phyloP scores from a whole-genome alignment of 129 eudicot species.

The Flaveria robusta region DNA sequence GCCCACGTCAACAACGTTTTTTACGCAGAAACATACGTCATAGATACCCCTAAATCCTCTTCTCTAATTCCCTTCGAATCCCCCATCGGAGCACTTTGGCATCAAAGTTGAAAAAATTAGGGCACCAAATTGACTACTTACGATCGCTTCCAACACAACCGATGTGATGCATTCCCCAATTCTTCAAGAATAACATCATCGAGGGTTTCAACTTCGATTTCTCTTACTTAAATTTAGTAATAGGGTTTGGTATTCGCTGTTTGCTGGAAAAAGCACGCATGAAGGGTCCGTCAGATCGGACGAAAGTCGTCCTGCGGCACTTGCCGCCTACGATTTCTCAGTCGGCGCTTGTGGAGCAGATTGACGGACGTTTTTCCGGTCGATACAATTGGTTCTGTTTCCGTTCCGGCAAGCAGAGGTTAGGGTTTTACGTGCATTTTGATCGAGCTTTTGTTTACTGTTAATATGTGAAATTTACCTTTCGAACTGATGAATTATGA shows the following conservation, averaged over 20 bases:
- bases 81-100: no score
- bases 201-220: neutral
- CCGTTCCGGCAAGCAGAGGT: constrained; percentile 68
- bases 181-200: neutral
- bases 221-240: neutral
- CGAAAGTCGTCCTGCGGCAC: constrained; percentile 86
- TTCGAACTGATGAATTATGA: neutral
- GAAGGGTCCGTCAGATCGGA: constrained; percentile 80
- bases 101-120: constrained; percentile 6
- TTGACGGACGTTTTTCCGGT: constrained; percentile 55
- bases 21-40: constrained; percentile 21
- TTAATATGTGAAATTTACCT: constrained; percentile 8
- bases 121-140: neutral
- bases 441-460: constrained; percentile 5
- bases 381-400: constrained; percentile 66
- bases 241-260: constrained; percentile 27
- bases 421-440: constrained; percentile 37
- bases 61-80: neutral
- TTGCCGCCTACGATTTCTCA: constrained; percentile 73
- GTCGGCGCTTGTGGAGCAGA: constrained; percentile 61
- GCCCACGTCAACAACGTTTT: constrained; percentile 32
- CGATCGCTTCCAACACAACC: neutral
- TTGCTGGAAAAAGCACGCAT: constrained; percentile 40
- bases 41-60: constrained; percentile 28
- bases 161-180: constrained; percentile 2